phyloP scores from a whole-genome alignment of 495 filamentous ascomycete species.

The Lophiotrema nucula region DNA sequence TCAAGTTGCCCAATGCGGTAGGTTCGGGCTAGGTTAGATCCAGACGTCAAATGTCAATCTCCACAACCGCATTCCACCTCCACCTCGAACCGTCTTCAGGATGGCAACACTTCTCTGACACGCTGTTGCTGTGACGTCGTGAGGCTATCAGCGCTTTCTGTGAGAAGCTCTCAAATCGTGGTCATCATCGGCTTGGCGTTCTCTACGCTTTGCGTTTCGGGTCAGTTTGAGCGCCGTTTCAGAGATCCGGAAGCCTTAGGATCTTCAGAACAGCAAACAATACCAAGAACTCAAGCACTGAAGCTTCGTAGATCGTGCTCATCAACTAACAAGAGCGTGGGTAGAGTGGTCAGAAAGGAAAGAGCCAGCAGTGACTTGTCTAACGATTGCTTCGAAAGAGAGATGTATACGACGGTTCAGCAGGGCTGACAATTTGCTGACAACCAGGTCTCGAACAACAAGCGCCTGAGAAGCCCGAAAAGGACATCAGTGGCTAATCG shows the following conservation, averaged over 20 bases:
- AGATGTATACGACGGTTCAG: not conserved
- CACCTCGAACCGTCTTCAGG: too few relatives aligned
- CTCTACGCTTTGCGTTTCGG: constrained; percentile 21
- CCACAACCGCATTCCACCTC: too few relatives aligned
- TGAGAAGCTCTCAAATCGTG: too few relatives aligned
- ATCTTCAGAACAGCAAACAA: constrained; percentile 1
- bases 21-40: too few relatives aligned
- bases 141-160: too few relatives aligned
- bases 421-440: not conserved
- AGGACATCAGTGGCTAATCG: not conserved
- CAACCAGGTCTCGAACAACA: not conserved
- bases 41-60: too few relatives aligned
- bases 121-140: too few relatives aligned
- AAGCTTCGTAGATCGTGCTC: not conserved
- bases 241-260: not conserved
- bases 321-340: not conserved
- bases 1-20: too few relatives aligned
- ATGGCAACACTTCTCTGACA: too few relatives aligned
- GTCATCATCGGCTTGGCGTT: too few relatives aligned
- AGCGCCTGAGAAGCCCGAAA: not conserved
- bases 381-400: not conserved
- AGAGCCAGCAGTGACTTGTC: not conserved
- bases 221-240: constrained; percentile 22
- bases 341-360: not conserved
- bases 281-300: not conserved